A percentile compares a stretch with the other conserved stretches of the same genome.
Evolutionary conservation across 73 alveolate species (phyloP).

Genomic region (Paramecium sonneborni): DNA sequence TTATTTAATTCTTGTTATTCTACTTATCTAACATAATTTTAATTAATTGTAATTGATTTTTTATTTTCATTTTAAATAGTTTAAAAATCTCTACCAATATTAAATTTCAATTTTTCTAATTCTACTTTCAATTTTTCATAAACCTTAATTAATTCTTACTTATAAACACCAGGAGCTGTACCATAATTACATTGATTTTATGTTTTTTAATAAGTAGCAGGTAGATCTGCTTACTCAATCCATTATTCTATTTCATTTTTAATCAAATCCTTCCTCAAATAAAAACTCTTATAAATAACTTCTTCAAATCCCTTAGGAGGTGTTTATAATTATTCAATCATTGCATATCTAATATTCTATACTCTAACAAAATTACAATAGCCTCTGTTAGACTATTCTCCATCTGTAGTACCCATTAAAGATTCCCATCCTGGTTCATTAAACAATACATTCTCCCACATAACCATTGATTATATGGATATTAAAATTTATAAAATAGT

Average conservation of each 20-base stretch:
- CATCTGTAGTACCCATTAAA: constrained; percentile 93
- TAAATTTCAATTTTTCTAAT: constrained; percentile 24
- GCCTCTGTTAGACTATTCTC: constrained; percentile 93
- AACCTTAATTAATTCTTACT: neutral
- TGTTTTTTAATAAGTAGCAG: constrained; percentile 69
- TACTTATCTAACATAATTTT: neutral
- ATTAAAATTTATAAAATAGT: constrained; percentile 91
- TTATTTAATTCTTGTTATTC: neutral
- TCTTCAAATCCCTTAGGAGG: constrained; percentile 94
- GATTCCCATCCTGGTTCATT: constrained; percentile 98
- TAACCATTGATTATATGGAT: constrained; percentile 92
- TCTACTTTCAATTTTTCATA: constrained; percentile 28
- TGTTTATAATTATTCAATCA: constrained; percentile 89
- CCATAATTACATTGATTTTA: constrained; percentile 1
- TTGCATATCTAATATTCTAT: constrained; percentile 92
- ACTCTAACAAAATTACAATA: constrained; percentile 93
- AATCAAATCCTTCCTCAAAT: constrained; percentile 77
- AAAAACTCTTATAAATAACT: constrained; percentile 79
- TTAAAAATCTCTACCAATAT: constrained; percentile 18
- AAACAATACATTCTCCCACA: constrained; percentile 95
- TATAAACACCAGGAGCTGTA: neutral
- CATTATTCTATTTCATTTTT: constrained; percentile 76
- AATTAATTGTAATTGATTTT: neutral
- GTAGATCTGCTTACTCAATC: constrained; percentile 77
- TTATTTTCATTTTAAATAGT: neutral